Evolutionary conservation across 441 rosid species (phyloP).

Genomic region (Bruguiera hainesii): DNA sequence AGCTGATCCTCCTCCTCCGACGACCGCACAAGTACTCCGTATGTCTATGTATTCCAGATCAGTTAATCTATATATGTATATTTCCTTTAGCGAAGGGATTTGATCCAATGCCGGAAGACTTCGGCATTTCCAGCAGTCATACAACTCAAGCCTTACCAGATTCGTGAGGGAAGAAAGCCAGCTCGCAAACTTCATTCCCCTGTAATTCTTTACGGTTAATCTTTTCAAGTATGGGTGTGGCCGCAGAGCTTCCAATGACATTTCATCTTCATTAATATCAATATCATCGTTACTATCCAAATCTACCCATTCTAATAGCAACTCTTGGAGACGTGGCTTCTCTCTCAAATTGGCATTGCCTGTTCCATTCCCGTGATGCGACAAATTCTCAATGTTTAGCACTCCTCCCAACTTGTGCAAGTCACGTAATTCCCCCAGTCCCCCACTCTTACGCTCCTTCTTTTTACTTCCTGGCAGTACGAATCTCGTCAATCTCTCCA

Average conservation of each 20-base stretch:
- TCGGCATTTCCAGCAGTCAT: neutral
- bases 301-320: conserved; percentile 13
- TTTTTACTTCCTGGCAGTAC: neutral
- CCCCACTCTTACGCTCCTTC: too few species aligned
- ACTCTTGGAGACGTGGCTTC: conserved; percentile 6
- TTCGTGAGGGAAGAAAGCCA: conserved; percentile 19
- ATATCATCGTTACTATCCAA: neutral
- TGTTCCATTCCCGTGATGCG: too few species aligned
- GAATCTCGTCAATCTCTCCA: conserved; percentile 6
- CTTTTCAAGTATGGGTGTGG: conserved; percentile 15
- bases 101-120: conserved; percentile 14
- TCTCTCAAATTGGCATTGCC: conserved; percentile 1
- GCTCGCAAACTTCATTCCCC: conserved; percentile 6
- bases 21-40: neutral
- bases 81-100: conserved; percentile 2
- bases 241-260: conserved; percentile 12
- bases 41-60: conserved; percentile 13
- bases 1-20: neutral
- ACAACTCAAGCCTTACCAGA: neutral
- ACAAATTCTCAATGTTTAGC: neutral
- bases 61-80: neutral
- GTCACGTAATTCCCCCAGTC: conserved; percentile 17
- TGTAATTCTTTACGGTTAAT: neutral
- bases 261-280: conserved; percentile 3
- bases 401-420: conserved; percentile 23